phyloP scores from a whole-genome alignment of 2,329 filamentous ascomycete species.

The Didymella keratinophila region DNA sequence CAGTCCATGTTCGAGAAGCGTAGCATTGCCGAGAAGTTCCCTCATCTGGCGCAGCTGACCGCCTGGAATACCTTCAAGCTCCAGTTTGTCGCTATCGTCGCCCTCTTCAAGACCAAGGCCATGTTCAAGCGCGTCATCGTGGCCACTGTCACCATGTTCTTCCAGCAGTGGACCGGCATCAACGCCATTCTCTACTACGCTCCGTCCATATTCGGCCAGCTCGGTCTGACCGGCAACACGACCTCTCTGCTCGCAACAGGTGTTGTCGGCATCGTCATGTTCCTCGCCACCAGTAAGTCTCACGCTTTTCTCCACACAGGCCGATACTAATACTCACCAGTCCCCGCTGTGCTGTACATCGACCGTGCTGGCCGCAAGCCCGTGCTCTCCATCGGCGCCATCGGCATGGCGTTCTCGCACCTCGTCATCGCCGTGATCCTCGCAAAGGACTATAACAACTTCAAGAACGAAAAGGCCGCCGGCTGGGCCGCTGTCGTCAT shows the following conservation, averaged over 20 bases:
- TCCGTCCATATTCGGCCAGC: constrained; percentile 58
- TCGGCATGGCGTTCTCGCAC: constrained; percentile 75
- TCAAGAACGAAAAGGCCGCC: constrained; percentile 64
- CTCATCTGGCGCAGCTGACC: constrained; percentile 67
- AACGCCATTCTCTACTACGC: constrained; percentile 56
- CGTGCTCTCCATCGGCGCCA: constrained; percentile 67
- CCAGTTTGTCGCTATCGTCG: constrained; percentile 72
- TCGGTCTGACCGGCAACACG: constrained; percentile 57
- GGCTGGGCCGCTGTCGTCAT: constrained; percentile 75
- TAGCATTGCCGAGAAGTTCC: constrained; percentile 71
- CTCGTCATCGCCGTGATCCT: constrained; percentile 76
- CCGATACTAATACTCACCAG: constrained; percentile 28
- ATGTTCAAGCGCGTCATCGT: constrained; percentile 74
- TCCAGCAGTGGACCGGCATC: constrained; percentile 61
- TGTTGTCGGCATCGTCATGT: constrained; percentile 75
- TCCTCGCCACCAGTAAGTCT: constrained; percentile 60
- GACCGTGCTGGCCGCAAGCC: constrained; percentile 71
- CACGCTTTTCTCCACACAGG: not conserved
- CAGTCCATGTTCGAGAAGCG: constrained; percentile 79
- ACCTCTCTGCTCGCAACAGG: constrained; percentile 71
- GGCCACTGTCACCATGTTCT: constrained; percentile 61
- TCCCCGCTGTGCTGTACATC: constrained; percentile 71
- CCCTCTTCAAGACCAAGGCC: constrained; percentile 69
- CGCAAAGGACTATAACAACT: constrained; percentile 67
- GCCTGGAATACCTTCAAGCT: constrained; percentile 63